Evolutionary conservation across 371 early-diverging fungal genomes (phyloP).

Genomic region (Syncephalastrum contaminatum): DNA sequence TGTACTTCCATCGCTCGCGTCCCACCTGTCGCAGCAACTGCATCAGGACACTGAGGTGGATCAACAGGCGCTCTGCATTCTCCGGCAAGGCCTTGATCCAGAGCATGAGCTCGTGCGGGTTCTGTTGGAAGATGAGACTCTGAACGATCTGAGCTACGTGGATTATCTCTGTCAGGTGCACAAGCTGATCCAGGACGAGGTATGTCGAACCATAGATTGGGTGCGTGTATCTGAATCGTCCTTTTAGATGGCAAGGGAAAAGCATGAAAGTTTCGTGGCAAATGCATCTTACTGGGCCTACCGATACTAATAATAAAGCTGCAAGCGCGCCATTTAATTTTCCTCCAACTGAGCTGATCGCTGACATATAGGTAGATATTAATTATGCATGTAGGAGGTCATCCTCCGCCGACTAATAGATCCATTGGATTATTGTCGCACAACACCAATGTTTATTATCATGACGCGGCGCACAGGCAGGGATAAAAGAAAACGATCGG

Average conservation of each 20-base stretch:
- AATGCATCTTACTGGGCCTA: slow-evolving; percentile 23
- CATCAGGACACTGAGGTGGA: neutral
- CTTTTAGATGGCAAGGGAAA: slow-evolving; percentile 35
- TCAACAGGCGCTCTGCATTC: slow-evolving; percentile 11
- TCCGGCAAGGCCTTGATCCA: slow-evolving; percentile 64
- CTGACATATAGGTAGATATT: no score
- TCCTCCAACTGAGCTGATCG: no score
- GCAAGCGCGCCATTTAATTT: neutral
- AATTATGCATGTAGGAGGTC: no score
- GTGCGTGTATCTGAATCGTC: neutral
- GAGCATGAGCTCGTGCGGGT: slow-evolving; percentile 66
- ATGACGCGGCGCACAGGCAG: no score
- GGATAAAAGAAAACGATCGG: no score
- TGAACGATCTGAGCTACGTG: slow-evolving; percentile 85
- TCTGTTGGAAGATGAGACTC: slow-evolving; percentile 81
- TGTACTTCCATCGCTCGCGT: neutral
- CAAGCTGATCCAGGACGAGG: slow-evolving; percentile 80
- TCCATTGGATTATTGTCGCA: no score
- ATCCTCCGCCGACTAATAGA: no score
- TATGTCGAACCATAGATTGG: slow-evolving; percentile 18
- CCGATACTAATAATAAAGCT: slow-evolving; percentile 12
- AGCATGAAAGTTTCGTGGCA: slow-evolving; percentile 20
- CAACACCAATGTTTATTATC: no score
- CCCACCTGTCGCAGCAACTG: neutral
- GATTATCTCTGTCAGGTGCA: slow-evolving; percentile 91